Evolutionary conservation across 257 asterid genomes (phyloP).

Genomic region (Paraleonurus japonicus): DNA sequence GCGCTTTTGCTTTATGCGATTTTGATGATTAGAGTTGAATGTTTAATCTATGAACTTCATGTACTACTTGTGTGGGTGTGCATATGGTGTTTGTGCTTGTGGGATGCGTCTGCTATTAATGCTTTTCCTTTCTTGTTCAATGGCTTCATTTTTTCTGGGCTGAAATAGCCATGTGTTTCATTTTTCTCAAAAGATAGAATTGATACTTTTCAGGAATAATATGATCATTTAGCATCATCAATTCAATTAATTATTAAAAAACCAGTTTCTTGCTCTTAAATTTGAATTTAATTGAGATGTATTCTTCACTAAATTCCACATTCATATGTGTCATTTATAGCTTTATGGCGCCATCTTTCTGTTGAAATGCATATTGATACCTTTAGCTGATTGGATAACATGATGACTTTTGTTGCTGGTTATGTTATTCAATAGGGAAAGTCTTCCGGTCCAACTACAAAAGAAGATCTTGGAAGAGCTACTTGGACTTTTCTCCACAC

Average conservation of each 20-base stretch:
- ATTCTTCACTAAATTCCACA: too few relatives aligned
- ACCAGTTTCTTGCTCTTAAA: background rate
- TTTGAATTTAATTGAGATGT: too few relatives aligned
- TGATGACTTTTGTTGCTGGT: conserved; percentile 2
- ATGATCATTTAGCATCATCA: background rate
- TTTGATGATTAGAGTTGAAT: background rate
- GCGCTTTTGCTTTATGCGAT: background rate
- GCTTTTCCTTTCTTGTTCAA: background rate
- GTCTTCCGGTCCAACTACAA: conserved; percentile 57
- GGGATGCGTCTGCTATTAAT: background rate
- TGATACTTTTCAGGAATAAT: background rate
- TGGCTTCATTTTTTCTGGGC: background rate
- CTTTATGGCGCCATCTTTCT: background rate
- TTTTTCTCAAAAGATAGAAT: background rate
- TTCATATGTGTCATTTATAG: too few relatives aligned
- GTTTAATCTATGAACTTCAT: background rate
- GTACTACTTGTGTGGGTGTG: background rate
- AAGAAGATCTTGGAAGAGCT: conserved; percentile 94
- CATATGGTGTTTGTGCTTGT: background rate
- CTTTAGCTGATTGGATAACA: background rate
- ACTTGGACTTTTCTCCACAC: conserved; percentile 98
- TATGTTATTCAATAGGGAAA: conserved; percentile 41
- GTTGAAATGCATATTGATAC: background rate
- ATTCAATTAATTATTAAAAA: background rate
- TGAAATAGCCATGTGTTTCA: background rate